A percentile compares a stretch with the other conserved stretches of the same genome.
These are phyloP conservation scores for Ustilago curta DNA, from an alignment of 1,284 basidiomycete species.

Conservation along the genomic window DNA sequence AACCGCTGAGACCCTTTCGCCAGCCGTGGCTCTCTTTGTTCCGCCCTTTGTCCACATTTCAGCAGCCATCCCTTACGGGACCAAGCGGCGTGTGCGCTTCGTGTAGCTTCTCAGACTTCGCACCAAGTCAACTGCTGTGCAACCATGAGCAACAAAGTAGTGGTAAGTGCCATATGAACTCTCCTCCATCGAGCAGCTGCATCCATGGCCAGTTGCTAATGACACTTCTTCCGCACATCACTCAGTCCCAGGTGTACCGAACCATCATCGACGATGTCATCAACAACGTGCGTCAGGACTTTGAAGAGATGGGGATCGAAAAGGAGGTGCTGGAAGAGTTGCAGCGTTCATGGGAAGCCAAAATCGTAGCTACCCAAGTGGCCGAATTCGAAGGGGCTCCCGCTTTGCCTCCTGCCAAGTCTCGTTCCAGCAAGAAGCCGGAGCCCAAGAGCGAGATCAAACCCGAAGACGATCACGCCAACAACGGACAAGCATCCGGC, in stretches of 20 bases:
- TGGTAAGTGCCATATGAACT: slow-evolving; percentile 33
- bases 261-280: slow-evolving; percentile 97
- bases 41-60: background rate
- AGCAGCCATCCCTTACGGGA: background rate
- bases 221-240: background rate
- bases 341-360: slow-evolving; percentile 94
- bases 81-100: background rate
- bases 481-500: slow-evolving; percentile 15
- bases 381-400: slow-evolving; percentile 85
- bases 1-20: background rate
- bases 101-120: background rate
- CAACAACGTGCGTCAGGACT: slow-evolving; percentile 86
- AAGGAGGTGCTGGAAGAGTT: slow-evolving; percentile 90
- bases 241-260: slow-evolving; percentile 90
- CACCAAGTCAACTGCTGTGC: slow-evolving; percentile 1
- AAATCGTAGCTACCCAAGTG: slow-evolving; percentile 89
- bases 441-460: slow-evolving; percentile 44
- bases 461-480: slow-evolving; percentile 22
- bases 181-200: background rate
- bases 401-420: slow-evolving; percentile 46
- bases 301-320: slow-evolving; percentile 94
- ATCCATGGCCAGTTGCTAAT: background rate
- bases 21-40: background rate
- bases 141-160: slow-evolving; percentile 60
- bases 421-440: slow-evolving; percentile 43